Conservation (phyloP, 1,284 basidiomycete genomes). For the Wallemia mellicola region DNA sequence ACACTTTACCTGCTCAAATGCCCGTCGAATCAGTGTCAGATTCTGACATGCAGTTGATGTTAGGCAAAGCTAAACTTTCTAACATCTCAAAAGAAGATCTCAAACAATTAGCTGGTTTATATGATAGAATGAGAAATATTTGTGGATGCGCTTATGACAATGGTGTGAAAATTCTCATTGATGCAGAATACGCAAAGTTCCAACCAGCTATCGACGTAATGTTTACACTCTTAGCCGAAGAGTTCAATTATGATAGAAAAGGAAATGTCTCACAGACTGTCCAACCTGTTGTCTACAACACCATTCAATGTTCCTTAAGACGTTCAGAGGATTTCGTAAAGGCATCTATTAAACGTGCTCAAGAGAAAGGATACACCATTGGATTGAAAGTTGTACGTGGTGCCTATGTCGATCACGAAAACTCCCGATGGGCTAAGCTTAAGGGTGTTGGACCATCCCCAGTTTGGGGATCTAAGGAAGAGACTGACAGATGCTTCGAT, state of each 20-base stretch:
- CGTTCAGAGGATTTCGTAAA: not conserved
- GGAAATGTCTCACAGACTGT: not conserved
- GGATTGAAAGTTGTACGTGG: constrained; percentile 18
- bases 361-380: constrained; percentile 12
- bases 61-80: constrained; percentile 2
- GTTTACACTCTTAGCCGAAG: constrained; percentile 7
- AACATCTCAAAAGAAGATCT: constrained; percentile 8
- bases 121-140: constrained; percentile 6
- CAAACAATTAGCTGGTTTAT: constrained; percentile 6
- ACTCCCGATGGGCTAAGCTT: constrained; percentile 5
- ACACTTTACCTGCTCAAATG: constrained; percentile 2
- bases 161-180: constrained; percentile 10
- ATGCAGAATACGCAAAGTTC: constrained; percentile 11
- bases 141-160: constrained; percentile 5
- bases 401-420: constrained; percentile 16
- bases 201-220: constrained; percentile 10
- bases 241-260: constrained; percentile 8
- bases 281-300: constrained; percentile 11
- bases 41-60: not conserved
- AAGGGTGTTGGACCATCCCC: constrained; percentile 4
- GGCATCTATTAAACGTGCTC: constrained; percentile 6
- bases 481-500: constrained; percentile 16
- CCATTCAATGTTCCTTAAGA: constrained; percentile 6
- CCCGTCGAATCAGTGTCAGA: constrained; percentile 5
- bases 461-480: constrained; percentile 9